Conservation (phyloP, 345 rosid genomes). For the Lepidium sativum region DNA sequence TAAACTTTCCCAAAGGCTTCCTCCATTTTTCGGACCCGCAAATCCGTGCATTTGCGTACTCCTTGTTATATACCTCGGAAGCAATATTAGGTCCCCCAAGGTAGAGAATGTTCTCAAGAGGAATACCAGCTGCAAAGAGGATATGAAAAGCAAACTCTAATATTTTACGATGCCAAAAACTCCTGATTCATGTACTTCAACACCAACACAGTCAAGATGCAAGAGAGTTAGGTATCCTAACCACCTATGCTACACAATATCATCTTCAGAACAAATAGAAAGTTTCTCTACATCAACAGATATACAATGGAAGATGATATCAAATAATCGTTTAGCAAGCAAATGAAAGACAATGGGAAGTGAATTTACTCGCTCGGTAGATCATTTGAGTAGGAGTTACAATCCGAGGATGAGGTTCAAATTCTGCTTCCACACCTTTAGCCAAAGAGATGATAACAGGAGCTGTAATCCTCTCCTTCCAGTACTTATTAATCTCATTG, state of each 20-base stretch:
- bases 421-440: conserved; percentile 88
- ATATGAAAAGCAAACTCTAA: neutral
- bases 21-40: conserved; percentile 97
- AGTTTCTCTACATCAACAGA: neutral
- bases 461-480: conserved; percentile 75
- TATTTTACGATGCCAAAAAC: neutral
- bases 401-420: conserved; percentile 65
- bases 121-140: conserved; percentile 22
- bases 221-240: neutral
- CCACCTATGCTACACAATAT: neutral
- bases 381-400: conserved; percentile 95
- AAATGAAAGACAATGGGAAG: neutral
- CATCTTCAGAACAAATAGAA: neutral
- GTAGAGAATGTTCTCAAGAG: conserved; percentile 80
- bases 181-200: neutral
- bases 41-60: conserved; percentile 95
- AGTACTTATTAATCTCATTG: conserved; percentile 69
- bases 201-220: neutral
- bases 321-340: neutral
- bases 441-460: conserved; percentile 85
- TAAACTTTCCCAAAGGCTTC: conserved; percentile 81
- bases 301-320: neutral
- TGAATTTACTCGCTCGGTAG: conserved; percentile 61
- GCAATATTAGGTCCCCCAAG: conserved; percentile 99
- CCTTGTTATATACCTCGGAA: conserved; percentile 84